These are phyloP conservation scores for Magnaporthales sp. DNA, from an alignment of 2,329 filamentous ascomycete genomes.

Conservation along the genomic window DNA sequence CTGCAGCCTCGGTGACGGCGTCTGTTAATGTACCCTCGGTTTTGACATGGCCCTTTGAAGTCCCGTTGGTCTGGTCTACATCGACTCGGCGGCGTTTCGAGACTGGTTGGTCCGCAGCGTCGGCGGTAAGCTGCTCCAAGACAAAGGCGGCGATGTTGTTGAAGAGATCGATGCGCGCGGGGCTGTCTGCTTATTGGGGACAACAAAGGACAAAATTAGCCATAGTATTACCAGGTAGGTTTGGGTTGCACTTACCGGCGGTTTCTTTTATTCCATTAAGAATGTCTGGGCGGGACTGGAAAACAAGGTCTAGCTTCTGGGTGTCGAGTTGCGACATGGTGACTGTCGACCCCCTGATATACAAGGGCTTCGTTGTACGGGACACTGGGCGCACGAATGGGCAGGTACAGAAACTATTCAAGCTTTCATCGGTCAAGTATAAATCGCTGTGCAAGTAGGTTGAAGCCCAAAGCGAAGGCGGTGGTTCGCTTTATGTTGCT, in stretches of 20 bases:
- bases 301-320: constrained; percentile 41
- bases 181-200: constrained; percentile 31
- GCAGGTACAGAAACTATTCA: neutral
- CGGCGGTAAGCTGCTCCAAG: constrained; percentile 28
- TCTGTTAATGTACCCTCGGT: constrained; percentile 8
- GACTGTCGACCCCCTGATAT: neutral
- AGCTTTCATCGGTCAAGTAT: neutral
- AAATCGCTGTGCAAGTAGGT: neutral
- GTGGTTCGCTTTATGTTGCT: neutral
- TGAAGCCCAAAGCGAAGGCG: neutral
- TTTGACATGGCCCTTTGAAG: neutral
- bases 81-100: constrained; percentile 46
- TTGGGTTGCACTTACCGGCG: constrained; percentile 32
- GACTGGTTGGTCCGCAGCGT: constrained; percentile 30
- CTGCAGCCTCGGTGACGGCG: constrained; percentile 16
- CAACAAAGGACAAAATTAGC: neutral
- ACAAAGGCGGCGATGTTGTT: constrained; percentile 47
- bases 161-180: constrained; percentile 41
- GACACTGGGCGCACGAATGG: neutral
- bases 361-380: neutral
- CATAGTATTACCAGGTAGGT: neutral
- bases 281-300: constrained; percentile 48
- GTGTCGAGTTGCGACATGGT: constrained; percentile 33
- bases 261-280: constrained; percentile 41
- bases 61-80: constrained; percentile 3